These are phyloP conservation scores for Dictyostelium firmibasis DNA, from an alignment of 78 protist genomes.

Conservation along the genomic window DNA sequence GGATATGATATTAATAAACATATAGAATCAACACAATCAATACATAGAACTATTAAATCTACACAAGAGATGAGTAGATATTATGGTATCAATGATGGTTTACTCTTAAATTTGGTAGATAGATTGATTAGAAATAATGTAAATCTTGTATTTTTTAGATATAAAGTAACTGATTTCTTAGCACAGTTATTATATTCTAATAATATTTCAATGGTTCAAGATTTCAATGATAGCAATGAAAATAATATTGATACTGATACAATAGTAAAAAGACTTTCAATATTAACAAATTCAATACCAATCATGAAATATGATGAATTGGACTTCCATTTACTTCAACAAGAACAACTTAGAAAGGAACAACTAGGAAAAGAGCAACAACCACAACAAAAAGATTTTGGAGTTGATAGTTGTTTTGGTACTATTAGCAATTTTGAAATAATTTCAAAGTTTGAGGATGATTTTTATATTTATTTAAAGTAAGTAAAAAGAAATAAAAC, in stretches of 20 bases:
- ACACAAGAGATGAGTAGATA: not conserved
- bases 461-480: not conserved
- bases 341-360: not conserved
- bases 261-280: not conserved
- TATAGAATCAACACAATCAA: not conserved
- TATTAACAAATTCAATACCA: not conserved
- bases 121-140: not conserved
- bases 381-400: not conserved
- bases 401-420: not conserved
- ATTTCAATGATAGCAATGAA: conserved; percentile 3
- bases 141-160: conserved; percentile 25
- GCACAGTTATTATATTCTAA: conserved; percentile 18
- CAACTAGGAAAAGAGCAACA: not conserved
- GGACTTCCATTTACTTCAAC: not conserved
- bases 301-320: conserved; percentile 7
- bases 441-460: conserved; percentile 6
- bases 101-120: not conserved
- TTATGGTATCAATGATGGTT: not conserved
- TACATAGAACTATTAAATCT: not conserved
- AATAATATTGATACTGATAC: not conserved
- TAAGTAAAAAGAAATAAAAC: not conserved
- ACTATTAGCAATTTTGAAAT: not conserved
- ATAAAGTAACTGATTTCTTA: conserved; percentile 25
- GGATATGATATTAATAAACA: not conserved
- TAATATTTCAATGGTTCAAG: conserved; percentile 12